Evolutionary conservation across 1,284 basidiomycete genomes (phyloP).

Genomic region (Boletellus deceptivus): DNA sequence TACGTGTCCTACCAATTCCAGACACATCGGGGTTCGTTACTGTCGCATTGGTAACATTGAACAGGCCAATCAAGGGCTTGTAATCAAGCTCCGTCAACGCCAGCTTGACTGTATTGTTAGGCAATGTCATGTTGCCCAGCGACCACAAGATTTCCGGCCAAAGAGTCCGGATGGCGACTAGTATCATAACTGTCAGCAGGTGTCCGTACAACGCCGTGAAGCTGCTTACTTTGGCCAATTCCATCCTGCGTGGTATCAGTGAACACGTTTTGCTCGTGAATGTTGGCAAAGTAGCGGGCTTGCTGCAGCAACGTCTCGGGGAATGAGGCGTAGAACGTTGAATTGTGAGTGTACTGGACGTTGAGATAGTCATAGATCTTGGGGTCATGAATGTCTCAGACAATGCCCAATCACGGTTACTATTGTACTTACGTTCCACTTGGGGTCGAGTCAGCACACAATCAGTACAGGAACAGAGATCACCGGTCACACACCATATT

Average conservation of each 20-base stretch:
- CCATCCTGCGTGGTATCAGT: slow-evolving; percentile 38
- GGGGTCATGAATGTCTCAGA: slow-evolving; percentile 3
- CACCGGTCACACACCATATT: slow-evolving; percentile 39
- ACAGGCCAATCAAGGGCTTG: slow-evolving; percentile 52
- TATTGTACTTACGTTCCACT: slow-evolving; percentile 33
- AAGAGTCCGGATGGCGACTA: slow-evolving; percentile 40
- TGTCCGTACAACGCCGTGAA: background rate
- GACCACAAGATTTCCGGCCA: slow-evolving; percentile 44
- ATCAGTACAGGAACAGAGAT: background rate
- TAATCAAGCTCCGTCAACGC: slow-evolving; percentile 44
- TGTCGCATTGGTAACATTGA: slow-evolving; percentile 45
- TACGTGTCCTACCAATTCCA: slow-evolving; percentile 33
- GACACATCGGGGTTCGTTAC: slow-evolving; percentile 32
- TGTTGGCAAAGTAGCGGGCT: slow-evolving; percentile 47
- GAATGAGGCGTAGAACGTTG: slow-evolving; percentile 35
- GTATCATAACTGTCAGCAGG: background rate
- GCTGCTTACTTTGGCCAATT: slow-evolving; percentile 45
- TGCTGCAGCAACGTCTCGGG: slow-evolving; percentile 37
- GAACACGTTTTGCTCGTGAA: slow-evolving; percentile 50
- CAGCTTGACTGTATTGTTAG: slow-evolving; percentile 42
- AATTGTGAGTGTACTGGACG: slow-evolving; percentile 51
- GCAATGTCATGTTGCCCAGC: slow-evolving; percentile 41
- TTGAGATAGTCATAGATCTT: slow-evolving; percentile 53
- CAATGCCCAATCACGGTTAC: background rate
- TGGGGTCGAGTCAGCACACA: slow-evolving; percentile 9